A percentile compares a stretch with the other conserved stretches of the same genome.
phyloP scores from a whole-genome alignment of 768 basidiomycete genomes.

The Holtermannia corniformis region DNA sequence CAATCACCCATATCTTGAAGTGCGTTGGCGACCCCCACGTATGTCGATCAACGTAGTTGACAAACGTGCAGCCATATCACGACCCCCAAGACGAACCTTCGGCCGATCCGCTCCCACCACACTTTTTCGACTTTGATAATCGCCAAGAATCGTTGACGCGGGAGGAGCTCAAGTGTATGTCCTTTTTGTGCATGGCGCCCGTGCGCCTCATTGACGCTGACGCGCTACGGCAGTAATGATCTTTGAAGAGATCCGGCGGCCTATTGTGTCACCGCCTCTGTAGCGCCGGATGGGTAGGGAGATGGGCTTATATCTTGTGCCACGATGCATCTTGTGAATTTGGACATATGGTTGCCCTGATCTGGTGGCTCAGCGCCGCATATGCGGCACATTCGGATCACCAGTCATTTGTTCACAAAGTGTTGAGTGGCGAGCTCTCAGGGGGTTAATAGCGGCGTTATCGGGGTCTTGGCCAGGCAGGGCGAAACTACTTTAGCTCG shows the following conservation, averaged over 20 bases:
- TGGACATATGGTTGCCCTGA: no score
- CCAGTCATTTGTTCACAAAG: no score
- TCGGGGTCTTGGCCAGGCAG: no score
- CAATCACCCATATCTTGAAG: slow-evolving; percentile 79
- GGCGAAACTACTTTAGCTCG: no score
- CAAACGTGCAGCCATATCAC: slow-evolving; percentile 60
- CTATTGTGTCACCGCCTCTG: slow-evolving; percentile 3
- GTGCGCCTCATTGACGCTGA: background rate
- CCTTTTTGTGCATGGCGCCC: background rate
- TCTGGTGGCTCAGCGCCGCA: no score
- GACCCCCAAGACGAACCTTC: slow-evolving; percentile 82
- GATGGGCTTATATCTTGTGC: no score
- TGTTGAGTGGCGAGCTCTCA: no score
- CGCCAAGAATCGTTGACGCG: slow-evolving; percentile 36
- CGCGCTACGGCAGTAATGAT: slow-evolving; percentile 12
- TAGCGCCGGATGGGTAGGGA: no score
- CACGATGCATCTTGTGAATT: no score
- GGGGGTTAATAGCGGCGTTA: no score
- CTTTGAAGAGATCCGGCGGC: slow-evolving; percentile 25
- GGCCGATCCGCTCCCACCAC: slow-evolving; percentile 46
- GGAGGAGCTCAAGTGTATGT: slow-evolving; percentile 40
- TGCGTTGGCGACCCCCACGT: slow-evolving; percentile 10
- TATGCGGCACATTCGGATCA: no score
- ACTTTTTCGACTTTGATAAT: slow-evolving; percentile 44
- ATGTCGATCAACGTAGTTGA: slow-evolving; percentile 19